Conservation (phyloP, 441 rosid genomes). For the Pelargonium cotyledonis region DNA sequence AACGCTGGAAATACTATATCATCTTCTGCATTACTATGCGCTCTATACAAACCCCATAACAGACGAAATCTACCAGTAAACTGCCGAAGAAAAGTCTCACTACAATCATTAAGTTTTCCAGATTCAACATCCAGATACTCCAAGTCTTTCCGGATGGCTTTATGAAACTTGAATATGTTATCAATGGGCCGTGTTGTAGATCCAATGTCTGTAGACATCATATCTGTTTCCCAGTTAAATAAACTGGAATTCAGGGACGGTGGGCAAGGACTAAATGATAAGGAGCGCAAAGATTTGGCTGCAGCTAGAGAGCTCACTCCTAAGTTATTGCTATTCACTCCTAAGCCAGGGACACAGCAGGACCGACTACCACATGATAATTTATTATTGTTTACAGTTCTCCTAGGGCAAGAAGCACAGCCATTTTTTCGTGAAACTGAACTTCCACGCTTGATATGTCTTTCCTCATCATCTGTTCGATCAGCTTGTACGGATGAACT, state of each 20-base stretch:
- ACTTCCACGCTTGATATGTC: slow-evolving; percentile 34
- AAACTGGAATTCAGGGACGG: slow-evolving; percentile 69
- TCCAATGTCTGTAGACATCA: slow-evolving; percentile 33
- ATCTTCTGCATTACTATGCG: slow-evolving; percentile 80
- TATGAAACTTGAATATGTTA: slow-evolving; percentile 71
- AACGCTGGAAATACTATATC: slow-evolving; percentile 69
- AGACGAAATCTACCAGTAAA: slow-evolving; percentile 70
- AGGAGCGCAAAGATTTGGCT: slow-evolving; percentile 58
- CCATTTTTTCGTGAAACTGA: slow-evolving; percentile 19
- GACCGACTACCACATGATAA: slow-evolving; percentile 30
- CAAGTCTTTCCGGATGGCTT: slow-evolving; percentile 71
- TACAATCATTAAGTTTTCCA: slow-evolving; percentile 52
- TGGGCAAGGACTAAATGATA: slow-evolving; percentile 44
- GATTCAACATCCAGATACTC: slow-evolving; percentile 74
- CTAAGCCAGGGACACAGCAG: slow-evolving; percentile 65
- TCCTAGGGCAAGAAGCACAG: slow-evolving; percentile 23
- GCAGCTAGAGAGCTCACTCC: slow-evolving; percentile 50
- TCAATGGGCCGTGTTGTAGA: slow-evolving; percentile 54
- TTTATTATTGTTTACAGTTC: slow-evolving; percentile 14
- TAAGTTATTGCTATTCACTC: slow-evolving; percentile 42
- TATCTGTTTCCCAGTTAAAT: slow-evolving; percentile 64
- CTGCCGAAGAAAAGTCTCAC: slow-evolving; percentile 54
- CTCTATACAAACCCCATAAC: slow-evolving; percentile 71
- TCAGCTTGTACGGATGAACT: slow-evolving; percentile 20
- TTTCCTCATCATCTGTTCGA: slow-evolving; percentile 25